These are phyloP conservation scores for Stephania japonica DNA, from an alignment of 164 flowering plant species.

Conservation along the genomic window DNA sequence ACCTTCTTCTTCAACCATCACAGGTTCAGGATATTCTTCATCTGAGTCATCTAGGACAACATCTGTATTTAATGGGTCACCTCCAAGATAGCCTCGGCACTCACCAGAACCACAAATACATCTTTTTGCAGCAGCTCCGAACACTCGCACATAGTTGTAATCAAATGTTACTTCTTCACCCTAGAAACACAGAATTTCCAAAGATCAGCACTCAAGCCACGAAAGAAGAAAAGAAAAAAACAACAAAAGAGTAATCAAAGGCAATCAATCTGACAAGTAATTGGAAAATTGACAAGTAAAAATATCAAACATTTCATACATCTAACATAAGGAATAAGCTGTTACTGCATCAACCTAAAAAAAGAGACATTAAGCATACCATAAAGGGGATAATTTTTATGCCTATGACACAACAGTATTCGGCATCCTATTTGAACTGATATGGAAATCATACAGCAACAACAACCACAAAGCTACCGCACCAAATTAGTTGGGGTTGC, in stretches of 20 bases:
- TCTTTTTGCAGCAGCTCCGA: constrained; percentile 98
- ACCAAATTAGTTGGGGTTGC: no score
- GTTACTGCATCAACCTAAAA: not conserved
- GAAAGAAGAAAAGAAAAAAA: not conserved
- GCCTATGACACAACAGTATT: not conserved
- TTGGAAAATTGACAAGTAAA: no score
- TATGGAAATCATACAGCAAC: not conserved
- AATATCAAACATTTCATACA: not conserved
- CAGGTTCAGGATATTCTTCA: constrained; percentile 81
- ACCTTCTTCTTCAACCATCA: constrained; percentile 51
- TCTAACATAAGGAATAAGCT: not conserved
- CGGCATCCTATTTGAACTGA: not conserved
- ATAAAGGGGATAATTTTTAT: not conserved
- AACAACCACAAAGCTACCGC: no score
- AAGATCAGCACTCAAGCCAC: not conserved
- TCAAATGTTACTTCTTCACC: constrained; percentile 97
- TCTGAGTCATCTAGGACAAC: constrained; percentile 92
- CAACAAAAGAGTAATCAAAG: no score
- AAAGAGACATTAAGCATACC: not conserved
- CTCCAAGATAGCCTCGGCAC: constrained; percentile 93
- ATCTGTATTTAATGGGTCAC: constrained; percentile 70
- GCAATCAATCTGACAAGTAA: no score
- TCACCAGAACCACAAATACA: constrained; percentile 80
- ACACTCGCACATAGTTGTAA: constrained; percentile 93
- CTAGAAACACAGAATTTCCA: constrained; percentile 31